These are phyloP conservation scores for Mitragyna speciosa DNA, from an alignment of 257 asterid species.

Conservation along the genomic window DNA sequence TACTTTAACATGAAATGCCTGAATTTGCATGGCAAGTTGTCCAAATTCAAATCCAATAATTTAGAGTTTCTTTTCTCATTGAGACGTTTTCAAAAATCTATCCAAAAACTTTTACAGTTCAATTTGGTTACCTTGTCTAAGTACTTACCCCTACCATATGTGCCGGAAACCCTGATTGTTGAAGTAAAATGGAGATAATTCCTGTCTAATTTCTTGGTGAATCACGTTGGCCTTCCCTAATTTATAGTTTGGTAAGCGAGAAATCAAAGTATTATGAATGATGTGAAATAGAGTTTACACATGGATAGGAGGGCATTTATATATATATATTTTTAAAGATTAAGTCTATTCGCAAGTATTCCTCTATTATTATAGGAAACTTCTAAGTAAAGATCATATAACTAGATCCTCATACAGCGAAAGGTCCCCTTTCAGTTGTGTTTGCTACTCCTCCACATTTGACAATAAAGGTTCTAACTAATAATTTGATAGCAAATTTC, in stretches of 20 bases:
- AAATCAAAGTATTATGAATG: not conserved
- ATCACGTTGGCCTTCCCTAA: not conserved
- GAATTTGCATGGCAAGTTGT: not conserved
- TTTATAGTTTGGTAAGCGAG: not conserved
- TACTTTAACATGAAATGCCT: not conserved
- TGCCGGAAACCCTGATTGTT: not conserved
- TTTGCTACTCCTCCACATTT: too few relatives aligned
- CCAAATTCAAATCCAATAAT: too few relatives aligned
- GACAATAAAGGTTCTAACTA: too few relatives aligned
- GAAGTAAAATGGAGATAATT: not conserved
- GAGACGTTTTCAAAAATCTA: not conserved
- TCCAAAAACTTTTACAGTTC: not conserved
- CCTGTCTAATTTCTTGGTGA: not conserved
- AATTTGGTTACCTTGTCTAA: not conserved
- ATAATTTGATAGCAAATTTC: too few relatives aligned
- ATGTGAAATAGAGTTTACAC: not conserved
- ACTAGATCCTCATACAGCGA: not conserved
- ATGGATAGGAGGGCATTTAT: not conserved
- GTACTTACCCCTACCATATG: not conserved
- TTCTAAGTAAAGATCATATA: not conserved
- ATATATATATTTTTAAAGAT: too few relatives aligned
- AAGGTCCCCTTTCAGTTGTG: too few relatives aligned
- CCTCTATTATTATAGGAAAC: not conserved
- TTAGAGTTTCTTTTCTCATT: not conserved
- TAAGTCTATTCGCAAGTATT: too few relatives aligned